These are phyloP conservation scores for Creolimax fragrantissima DNA, from an alignment of 78 protist genomes.

Conservation along the genomic window DNA sequence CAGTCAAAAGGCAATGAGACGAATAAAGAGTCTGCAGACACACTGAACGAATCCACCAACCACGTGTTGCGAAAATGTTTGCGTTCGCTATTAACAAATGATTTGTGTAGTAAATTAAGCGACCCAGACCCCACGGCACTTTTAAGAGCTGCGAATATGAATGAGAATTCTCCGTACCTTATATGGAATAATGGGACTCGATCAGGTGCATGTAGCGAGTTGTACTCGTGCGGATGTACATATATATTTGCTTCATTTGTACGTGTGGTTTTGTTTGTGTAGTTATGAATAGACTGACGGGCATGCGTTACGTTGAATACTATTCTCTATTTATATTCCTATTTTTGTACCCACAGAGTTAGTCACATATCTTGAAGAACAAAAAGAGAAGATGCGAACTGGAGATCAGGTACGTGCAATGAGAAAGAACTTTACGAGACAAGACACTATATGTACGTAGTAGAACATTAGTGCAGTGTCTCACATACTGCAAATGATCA, in stretches of 20 bases:
- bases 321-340: too few species aligned
- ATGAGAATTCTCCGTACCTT: slow-evolving; percentile 56
- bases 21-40: not conserved
- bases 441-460: too few species aligned
- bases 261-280: too few species aligned
- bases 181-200: slow-evolving; percentile 63
- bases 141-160: slow-evolving; percentile 17
- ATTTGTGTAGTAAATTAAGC: not conserved
- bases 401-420: too few species aligned
- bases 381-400: not conserved
- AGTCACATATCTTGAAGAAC: not conserved
- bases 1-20: not conserved
- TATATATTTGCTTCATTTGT: not conserved
- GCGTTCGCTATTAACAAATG: not conserved
- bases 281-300: too few species aligned
- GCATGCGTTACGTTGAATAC: too few species aligned
- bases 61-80: not conserved
- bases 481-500: too few species aligned
- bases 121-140: not conserved
- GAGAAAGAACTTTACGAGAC: too few species aligned
- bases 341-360: not conserved
- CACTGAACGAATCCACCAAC: not conserved
- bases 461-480: too few species aligned
- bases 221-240: not conserved
- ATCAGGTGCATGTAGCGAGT: slow-evolving; percentile 11